phyloP scores from a whole-genome alignment of 371 early-diverging fungal species.

The Nematocida sp. region DNA sequence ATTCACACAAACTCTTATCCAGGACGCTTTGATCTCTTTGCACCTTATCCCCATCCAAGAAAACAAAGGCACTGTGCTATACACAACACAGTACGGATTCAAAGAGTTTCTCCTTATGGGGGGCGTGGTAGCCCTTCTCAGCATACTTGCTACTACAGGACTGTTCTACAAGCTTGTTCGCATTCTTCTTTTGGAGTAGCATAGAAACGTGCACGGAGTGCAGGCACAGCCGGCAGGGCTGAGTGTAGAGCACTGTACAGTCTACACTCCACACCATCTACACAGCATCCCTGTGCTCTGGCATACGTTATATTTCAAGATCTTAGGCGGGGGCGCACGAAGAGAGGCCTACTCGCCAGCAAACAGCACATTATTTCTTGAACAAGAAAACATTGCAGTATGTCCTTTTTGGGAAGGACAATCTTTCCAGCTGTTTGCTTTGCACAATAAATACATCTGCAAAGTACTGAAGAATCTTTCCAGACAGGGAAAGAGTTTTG shows the following conservation, averaged over 20 bases:
- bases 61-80: neutral
- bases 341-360: neutral
- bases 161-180: neutral
- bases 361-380: neutral
- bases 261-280: too few species aligned
- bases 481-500: conserved; percentile 19
- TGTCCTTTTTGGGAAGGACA: neutral
- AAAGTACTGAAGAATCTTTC: conserved; percentile 33
- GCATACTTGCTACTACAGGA: neutral
- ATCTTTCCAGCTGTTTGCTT: conserved; percentile 12
- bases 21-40: neutral
- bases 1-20: neutral
- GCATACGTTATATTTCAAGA: too few species aligned
- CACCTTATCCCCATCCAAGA: neutral
- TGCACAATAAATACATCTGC: conserved; percentile 40
- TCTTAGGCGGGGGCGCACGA: neutral
- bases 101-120: neutral
- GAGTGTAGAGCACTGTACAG: too few species aligned
- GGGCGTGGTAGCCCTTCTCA: neutral
- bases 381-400: conserved; percentile 15
- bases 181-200: too few species aligned
- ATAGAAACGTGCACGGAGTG: too few species aligned
- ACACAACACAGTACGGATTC: neutral
- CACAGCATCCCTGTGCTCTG: too few species aligned
- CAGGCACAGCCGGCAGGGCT: too few species aligned